Conservation (phyloP, 768 basidiomycete species). For the Lactifluus subvellereus region DNA sequence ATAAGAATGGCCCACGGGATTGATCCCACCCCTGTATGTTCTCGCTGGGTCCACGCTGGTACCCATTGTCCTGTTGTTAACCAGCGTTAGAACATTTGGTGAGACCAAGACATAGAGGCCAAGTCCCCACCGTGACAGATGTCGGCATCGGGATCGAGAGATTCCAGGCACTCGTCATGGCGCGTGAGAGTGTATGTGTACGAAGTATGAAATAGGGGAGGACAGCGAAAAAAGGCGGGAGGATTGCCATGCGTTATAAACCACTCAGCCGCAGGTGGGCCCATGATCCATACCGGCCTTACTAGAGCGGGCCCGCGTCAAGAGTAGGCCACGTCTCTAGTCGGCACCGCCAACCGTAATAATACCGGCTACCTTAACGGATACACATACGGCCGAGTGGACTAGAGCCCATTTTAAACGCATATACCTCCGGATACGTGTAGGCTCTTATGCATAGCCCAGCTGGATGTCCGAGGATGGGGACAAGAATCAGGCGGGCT, state of each 20-base stretch:
- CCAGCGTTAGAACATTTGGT: too few species aligned
- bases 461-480: not conserved
- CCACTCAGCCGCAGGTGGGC: not conserved
- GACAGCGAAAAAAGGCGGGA: not conserved
- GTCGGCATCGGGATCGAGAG: not conserved
- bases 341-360: too few species aligned
- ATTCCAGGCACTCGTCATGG: not conserved
- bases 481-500: not conserved
- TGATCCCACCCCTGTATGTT: not conserved
- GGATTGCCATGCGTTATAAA: not conserved
- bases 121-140: not conserved
- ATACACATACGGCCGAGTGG: too few species aligned
- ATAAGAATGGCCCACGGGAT: not conserved
- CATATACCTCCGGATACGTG: too few species aligned
- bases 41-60: not conserved
- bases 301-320: not conserved
- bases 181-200: not conserved
- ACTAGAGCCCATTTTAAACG: too few species aligned
- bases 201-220: not conserved
- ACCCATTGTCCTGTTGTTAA: not conserved
- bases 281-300: too few species aligned
- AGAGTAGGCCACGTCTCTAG: too few species aligned
- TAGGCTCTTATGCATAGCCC: not conserved
- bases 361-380: too few species aligned
- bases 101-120: too few species aligned